Percentiles rank a stretch among this genome's conserved stretches.
Conservation (phyloP, 129 eudicot genomes). For the Calendula officinalis region DNA sequence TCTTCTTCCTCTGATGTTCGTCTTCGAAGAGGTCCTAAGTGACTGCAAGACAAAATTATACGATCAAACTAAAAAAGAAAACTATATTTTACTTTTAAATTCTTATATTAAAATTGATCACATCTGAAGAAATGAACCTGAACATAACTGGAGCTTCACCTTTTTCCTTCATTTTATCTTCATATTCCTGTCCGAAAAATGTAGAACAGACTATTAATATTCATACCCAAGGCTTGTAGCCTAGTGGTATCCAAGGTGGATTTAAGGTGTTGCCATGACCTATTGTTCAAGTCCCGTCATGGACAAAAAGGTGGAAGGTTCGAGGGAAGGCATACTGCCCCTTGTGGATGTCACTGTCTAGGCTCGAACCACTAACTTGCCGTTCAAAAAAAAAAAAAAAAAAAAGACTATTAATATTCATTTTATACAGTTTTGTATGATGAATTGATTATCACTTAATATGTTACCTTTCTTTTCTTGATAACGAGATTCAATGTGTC, state of each 20-base stretch:
- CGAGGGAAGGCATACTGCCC: too few relatives aligned
- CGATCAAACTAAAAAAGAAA: constrained; percentile 9
- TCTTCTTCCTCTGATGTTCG: constrained; percentile 88
- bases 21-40: constrained; percentile 79
- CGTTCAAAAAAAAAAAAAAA: too few relatives aligned
- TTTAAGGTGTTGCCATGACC: too few relatives aligned
- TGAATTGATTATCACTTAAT: not conserved
- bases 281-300: too few relatives aligned
- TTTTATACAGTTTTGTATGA: too few relatives aligned
- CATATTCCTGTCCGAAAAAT: constrained; percentile 66
- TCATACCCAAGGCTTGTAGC: not conserved
- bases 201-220: constrained; percentile 7
- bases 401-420: too few relatives aligned
- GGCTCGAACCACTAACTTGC: too few relatives aligned
- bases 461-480: constrained; percentile 90
- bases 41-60: constrained; percentile 53
- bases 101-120: constrained; percentile 13
- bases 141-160: constrained; percentile 98
- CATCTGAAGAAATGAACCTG: constrained; percentile 48
- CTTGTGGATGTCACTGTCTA: too few relatives aligned
- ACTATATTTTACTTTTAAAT: not conserved
- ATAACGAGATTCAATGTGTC: constrained; percentile 85
- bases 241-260: too few relatives aligned
- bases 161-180: constrained; percentile 90
- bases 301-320: too few relatives aligned